Evolutionary conservation across 2,329 filamentous ascomycete species (phyloP).

Genomic region (Rhynchosporium graminicola): DNA sequence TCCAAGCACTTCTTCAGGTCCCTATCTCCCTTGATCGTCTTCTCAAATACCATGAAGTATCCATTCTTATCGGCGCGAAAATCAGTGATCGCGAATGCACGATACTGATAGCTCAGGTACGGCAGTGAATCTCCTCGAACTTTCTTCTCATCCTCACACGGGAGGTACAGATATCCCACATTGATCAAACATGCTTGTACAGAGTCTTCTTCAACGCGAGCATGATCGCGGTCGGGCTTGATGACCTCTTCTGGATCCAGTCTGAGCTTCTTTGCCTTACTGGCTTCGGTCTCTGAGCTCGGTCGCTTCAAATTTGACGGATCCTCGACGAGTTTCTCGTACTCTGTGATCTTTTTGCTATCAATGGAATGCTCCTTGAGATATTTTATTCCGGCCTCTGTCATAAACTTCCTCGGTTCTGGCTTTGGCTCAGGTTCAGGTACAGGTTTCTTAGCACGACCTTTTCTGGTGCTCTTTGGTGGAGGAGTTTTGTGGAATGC

Average conservation of each 20-base stretch:
- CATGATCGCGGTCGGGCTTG: neutral
- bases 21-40: slow-evolving; percentile 1
- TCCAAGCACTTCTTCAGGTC: slow-evolving; percentile 8
- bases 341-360: neutral
- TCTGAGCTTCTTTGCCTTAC: slow-evolving; percentile 5
- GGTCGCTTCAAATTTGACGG: neutral
- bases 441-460: neutral
- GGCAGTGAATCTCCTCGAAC: slow-evolving; percentile 3
- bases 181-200: neutral
- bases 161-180: neutral
- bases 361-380: neutral
- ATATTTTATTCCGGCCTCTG: neutral
- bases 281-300: neutral
- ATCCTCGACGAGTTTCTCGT: neutral
- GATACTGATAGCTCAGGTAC: neutral
- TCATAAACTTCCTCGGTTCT: slow-evolving; percentile 4
- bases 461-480: neutral
- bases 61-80: slow-evolving; percentile 5
- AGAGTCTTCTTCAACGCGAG: neutral
- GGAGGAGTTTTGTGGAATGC: slow-evolving; percentile 4
- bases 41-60: slow-evolving; percentile 9
- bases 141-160: slow-evolving; percentile 6
- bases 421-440: neutral
- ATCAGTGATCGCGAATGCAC: neutral
- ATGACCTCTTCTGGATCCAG: neutral